Evolutionary conservation across 129 eudicot genomes (phyloP), one percentile per base, ranked within the genome.

Genomic region (carrot (Daucus carota)): DNA sequence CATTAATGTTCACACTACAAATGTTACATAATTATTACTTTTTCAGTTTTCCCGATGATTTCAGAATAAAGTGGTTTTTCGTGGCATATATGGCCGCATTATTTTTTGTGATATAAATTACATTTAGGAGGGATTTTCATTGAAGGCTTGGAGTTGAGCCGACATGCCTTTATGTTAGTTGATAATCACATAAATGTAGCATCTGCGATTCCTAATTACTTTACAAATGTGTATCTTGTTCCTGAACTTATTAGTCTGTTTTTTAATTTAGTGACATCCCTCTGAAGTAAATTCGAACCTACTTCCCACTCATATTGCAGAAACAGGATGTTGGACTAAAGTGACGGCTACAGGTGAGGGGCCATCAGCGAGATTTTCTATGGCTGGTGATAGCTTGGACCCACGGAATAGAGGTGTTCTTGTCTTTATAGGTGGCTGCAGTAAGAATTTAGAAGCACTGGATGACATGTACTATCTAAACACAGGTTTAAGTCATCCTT

Each of bases 351-450:
- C 68, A 72, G 96, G 96, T 9, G 94, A 76, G 86, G 99, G 97
- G 24, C 99, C 99, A 24, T 91, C 99, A 79, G 94, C 94, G 70
- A 83, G 99, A 88, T 95, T 95, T 80, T 95, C 99, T 32, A 86
- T 95, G 97, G 96, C 97, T 48, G 99, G 96, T 69, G 95, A 84
- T 75, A 76, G 89, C 82, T 86, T 95, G 83, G 94, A 89, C 86
- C 99, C 97, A 5, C 87, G 87, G 11, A 83, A 84, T 80, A 83
- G 90, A 31, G 99, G 99, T 70, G 88, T 83, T 70, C 88, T 95
- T 80, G 82, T 82, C 38, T 95, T 95, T 75, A 75, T 92, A 13
- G 99, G 99, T 73, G 99, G 99, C 46, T 95, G 99, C 87, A 89
- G 89, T 83, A 95, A 88, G 87, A 89, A 76, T 50, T 93, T 95